Conservation (phyloP, 768 basidiomycete species). For the Neoboletus magnificus region DNA sequence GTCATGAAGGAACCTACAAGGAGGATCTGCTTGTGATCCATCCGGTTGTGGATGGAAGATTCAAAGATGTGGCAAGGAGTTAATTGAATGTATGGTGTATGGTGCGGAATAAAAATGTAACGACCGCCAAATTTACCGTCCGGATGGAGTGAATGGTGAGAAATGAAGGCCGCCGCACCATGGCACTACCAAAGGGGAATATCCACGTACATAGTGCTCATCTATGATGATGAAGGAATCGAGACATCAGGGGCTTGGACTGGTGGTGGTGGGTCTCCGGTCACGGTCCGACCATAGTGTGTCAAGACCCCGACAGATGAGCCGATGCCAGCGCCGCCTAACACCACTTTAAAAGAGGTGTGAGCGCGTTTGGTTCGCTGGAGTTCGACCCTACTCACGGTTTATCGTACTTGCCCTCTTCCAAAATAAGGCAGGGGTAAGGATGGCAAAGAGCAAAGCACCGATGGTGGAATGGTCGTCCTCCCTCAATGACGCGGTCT, state of each 20-base stretch:
- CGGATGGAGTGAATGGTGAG: neutral
- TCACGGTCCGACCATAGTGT: slow-evolving; percentile 52
- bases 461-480: slow-evolving; percentile 80
- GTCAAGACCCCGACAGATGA: slow-evolving; percentile 55
- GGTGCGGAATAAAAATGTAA: slow-evolving; percentile 7
- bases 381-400: slow-evolving; percentile 39
- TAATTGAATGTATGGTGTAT: slow-evolving; percentile 12
- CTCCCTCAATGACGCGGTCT: slow-evolving; percentile 58
- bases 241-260: slow-evolving; percentile 34
- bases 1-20: slow-evolving; percentile 23
- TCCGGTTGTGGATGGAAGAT: slow-evolving; percentile 64
- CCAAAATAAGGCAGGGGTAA: slow-evolving; percentile 73
- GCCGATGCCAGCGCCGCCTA: slow-evolving; percentile 71
- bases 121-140: neutral
- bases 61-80: slow-evolving; percentile 50
- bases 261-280: slow-evolving; percentile 50
- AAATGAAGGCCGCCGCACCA: neutral
- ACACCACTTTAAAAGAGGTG: slow-evolving; percentile 46
- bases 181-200: neutral
- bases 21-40: slow-evolving; percentile 56
- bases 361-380: neutral
- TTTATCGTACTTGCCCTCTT: slow-evolving; percentile 60
- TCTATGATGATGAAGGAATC: slow-evolving; percentile 13
- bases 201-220: neutral
- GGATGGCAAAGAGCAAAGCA: slow-evolving; percentile 54